Percentiles rank a stretch among this genome's conserved stretches.
Evolutionary conservation across 768 basidiomycete species (phyloP).

Genomic region (Dentipellis fragilis): DNA sequence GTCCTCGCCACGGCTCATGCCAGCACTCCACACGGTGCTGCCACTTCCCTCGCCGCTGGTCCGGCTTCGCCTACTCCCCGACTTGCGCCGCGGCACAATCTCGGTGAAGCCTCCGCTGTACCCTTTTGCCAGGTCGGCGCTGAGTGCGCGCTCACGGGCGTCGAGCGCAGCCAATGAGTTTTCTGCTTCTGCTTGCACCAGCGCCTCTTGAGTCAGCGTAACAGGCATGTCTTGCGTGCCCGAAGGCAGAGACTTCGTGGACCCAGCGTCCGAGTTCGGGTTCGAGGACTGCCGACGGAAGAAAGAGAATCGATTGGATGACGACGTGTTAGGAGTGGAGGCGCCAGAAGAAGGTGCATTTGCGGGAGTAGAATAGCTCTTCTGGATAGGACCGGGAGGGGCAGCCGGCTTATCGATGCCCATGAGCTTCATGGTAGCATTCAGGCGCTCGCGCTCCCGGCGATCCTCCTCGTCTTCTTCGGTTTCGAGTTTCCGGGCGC

Average conservation of each 20-base stretch:
- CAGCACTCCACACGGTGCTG: conserved; percentile 83
- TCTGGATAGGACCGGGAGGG: conserved; percentile 29
- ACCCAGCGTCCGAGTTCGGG: conserved; percentile 37
- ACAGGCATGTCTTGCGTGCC: conserved; percentile 16
- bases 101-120: conserved; percentile 72
- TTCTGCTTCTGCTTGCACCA: conserved; percentile 73
- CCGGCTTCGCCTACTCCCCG: conserved; percentile 48
- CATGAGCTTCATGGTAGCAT: conserved; percentile 91
- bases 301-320: conserved; percentile 53
- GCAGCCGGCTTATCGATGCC: conserved; percentile 68
- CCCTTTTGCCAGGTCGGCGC: conserved; percentile 71
- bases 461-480: conserved; percentile 90
- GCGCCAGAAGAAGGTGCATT: conserved; percentile 14
- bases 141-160: conserved; percentile 62
- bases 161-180: conserved; percentile 71
- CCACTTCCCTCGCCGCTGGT: conserved; percentile 56
- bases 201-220: conserved; percentile 61
- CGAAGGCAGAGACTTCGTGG: conserved; percentile 34
- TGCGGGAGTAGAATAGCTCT: conserved; percentile 29
- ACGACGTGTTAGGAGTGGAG: conserved; percentile 21
- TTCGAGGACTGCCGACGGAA: conserved; percentile 42
- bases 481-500: conserved; percentile 75
- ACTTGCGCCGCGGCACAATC: conserved; percentile 38
- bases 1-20: conserved; percentile 55
- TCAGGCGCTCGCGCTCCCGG: conserved; percentile 75